Percentiles rank a stretch among this genome's conserved stretches.
phyloP scores from a whole-genome alignment of 164 flowering plant genomes.

The Aristolochia californica region DNA sequence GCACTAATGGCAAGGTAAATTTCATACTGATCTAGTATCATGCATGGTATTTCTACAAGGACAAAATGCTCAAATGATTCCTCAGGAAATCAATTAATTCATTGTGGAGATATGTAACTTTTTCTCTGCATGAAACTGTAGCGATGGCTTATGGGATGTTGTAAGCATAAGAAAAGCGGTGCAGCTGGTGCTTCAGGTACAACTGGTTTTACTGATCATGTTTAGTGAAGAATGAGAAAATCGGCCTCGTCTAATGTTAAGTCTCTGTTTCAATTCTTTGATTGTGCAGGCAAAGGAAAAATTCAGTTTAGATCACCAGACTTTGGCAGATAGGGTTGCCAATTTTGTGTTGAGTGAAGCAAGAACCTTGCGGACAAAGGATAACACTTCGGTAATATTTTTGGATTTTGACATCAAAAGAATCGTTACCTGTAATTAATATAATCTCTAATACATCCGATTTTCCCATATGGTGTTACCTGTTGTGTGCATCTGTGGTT shows the following conservation, averaged over 20 bases:
- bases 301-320: conserved; percentile 25
- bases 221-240: too few relatives aligned
- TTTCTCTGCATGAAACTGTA: conserved; percentile 17
- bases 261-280: too few relatives aligned
- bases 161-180: conserved; percentile 57
- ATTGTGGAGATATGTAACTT: background rate
- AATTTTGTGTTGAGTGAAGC: conserved; percentile 70
- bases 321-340: conserved; percentile 61
- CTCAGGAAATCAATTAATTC: too few relatives aligned
- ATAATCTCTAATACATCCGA: background rate
- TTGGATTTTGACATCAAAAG: conserved; percentile 53
- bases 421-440: conserved; percentile 26
- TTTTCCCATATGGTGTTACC: background rate
- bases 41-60: background rate
- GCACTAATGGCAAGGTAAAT: conserved; percentile 80
- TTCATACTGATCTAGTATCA: background rate
- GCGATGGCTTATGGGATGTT: conserved; percentile 99
- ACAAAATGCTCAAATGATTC: too few relatives aligned
- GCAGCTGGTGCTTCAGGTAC: conserved; percentile 78
- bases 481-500: background rate
- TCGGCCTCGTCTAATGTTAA: too few relatives aligned
- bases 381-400: conserved; percentile 81
- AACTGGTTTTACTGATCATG: too few relatives aligned
- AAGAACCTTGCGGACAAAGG: conserved; percentile 77
- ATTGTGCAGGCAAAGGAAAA: conserved; percentile 46